Conservation (phyloP, 306 rosid genomes). For the Rosa persica region DNA sequence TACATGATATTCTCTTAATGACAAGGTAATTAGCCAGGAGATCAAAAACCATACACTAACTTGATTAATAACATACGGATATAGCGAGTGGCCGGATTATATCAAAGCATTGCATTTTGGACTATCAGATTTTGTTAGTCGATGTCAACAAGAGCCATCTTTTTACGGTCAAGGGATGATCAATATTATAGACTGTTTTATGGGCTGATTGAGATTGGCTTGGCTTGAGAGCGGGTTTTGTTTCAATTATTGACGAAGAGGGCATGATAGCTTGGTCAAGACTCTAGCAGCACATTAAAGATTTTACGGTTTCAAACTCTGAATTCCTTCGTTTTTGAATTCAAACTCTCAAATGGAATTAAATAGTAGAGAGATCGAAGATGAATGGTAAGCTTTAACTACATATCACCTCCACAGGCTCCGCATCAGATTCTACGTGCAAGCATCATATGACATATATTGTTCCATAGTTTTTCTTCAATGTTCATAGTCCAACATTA, state of each 20-base stretch:
- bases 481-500: too few species aligned
- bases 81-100: too few species aligned
- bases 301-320: neutral
- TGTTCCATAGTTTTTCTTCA: too few species aligned
- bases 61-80: too few species aligned
- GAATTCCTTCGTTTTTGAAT: neutral
- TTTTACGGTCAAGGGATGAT: neutral
- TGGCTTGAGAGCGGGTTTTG: neutral
- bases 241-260: neutral
- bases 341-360: neutral
- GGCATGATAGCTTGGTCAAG: neutral
- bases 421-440: too few species aligned
- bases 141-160: too few species aligned
- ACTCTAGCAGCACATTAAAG: neutral
- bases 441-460: neutral
- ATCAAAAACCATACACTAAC: too few species aligned
- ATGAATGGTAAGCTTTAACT: neutral
- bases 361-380: neutral
- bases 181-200: neutral
- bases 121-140: neutral
- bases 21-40: too few species aligned
- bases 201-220: neutral
- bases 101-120: neutral
- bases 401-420: neutral
- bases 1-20: too few species aligned